Percentiles rank a stretch among this genome's conserved stretches.
These are phyloP conservation scores for Paspalum vaginatum DNA, from an alignment of 176 grass and related monocot species.

Conservation along the genomic window DNA sequence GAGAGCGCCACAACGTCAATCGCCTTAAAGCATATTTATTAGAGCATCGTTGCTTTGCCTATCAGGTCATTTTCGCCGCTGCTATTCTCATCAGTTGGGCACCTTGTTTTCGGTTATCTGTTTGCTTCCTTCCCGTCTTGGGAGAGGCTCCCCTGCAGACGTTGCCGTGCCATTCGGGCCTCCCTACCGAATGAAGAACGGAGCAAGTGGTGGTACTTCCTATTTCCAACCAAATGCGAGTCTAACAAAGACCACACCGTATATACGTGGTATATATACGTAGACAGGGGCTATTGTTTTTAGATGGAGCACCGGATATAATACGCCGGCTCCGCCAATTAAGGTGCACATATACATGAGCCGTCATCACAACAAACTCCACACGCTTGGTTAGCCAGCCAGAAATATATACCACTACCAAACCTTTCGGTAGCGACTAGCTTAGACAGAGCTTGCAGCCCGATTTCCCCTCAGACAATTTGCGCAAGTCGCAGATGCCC, in stretches of 20 bases:
- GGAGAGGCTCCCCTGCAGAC: neutral
- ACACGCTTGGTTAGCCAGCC: conserved; percentile 29
- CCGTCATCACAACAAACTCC: conserved; percentile 17
- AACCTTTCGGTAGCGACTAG: no score
- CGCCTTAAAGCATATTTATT: conserved; percentile 23
- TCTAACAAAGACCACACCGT: neutral
- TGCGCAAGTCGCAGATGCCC: no score
- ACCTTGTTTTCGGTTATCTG: neutral
- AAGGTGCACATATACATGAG: neutral
- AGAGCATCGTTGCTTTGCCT: neutral
- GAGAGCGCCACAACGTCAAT: neutral
- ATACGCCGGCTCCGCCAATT: conserved; percentile 1
- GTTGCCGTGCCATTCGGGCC: neutral
- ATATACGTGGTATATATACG: neutral
- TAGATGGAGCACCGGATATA: neutral
- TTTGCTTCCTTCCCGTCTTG: neutral
- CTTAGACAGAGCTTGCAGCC: no score
- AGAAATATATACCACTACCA: neutral
- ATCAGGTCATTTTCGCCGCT: neutral
- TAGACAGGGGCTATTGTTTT: neutral
- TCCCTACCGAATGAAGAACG: neutral
- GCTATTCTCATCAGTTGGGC: conserved; percentile 7
- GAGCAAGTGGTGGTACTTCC: neutral
- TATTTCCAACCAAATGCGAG: no score
- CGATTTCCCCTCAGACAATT: no score